Base-by-base conservation (phyloP, 441 rosid genomes). In the Syzygium malaccense region DNA sequence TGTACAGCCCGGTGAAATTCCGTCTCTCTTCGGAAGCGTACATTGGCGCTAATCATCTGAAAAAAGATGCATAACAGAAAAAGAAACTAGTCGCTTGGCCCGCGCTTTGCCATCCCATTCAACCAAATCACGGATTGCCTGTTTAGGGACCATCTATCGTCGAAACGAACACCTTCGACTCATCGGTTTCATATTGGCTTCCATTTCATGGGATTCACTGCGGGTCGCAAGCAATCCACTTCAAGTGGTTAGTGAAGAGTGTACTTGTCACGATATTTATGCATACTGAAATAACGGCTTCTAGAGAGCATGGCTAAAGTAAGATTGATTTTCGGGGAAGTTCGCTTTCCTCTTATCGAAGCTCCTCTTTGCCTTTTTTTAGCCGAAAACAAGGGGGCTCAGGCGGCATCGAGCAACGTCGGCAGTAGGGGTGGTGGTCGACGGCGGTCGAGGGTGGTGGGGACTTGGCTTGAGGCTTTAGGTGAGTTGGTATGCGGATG, bases 81-180 rank as follows among this genome's bases (percentile, higher is more conserved):
- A 33, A 33, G 14, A 68, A 68, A 10, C 4, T 68, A 18, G 48
- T 23, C 14, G 4, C 25, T 68, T 33, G 26, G 78, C 78, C 37
- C 7, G 3, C 7, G 48, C 41, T 33, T 68, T 5, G 0, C 14
- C 48, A 33, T 17, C 41, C 4, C 26, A 6, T 32, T 66, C 26
- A 9, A 32, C 26, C 79, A 4, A 10, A 19, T 1, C 41, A 15
- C 12, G 9, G 1, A 17, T 4, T 0, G 6, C 37, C 41, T 17
- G 2, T 32, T 66, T 32, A 4, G 2, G 4, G 12, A 32, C 37
- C n/a, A 8, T 12, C 13, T 17, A 1, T 30, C 12, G 0, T 66
- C 12, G 45, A 33, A 68, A 68, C 19, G 13, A 33, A 6, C 78
- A 66, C 14, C 3, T 18, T 66, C 8, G 7, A 32, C 45, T 66